These are phyloP conservation scores for Phytomonas francai DNA, from an alignment of 208 protist species.

Conservation along the genomic window DNA sequence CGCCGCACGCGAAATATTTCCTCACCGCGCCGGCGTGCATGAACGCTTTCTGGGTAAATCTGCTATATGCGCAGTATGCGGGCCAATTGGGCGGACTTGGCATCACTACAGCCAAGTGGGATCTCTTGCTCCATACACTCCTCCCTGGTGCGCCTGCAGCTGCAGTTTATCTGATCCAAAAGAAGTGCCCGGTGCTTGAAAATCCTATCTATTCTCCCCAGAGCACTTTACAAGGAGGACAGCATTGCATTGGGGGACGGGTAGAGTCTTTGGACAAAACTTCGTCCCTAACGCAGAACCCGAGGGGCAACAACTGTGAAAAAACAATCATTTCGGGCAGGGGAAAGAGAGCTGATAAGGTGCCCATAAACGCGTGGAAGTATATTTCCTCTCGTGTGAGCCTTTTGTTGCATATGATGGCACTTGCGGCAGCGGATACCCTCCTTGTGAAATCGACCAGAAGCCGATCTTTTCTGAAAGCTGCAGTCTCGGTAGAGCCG, in stretches of 20 bases:
- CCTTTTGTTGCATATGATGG: slow-evolving; percentile 44
- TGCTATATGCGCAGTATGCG: slow-evolving; percentile 66
- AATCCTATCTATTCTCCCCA: not conserved
- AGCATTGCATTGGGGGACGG: not conserved
- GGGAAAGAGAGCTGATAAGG: not conserved
- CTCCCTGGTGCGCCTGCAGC: slow-evolving; percentile 60
- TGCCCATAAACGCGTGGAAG: not conserved
- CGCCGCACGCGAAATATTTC: slow-evolving; percentile 32
- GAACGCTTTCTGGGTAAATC: slow-evolving; percentile 77
- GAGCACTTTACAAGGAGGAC: not conserved
- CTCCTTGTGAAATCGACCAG: slow-evolving; percentile 9
- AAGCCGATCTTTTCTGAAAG: not conserved
- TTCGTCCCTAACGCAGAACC: not conserved
- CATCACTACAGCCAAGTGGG: slow-evolving; percentile 45
- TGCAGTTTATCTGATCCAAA: slow-evolving; percentile 53
- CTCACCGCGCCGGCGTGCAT: slow-evolving; percentile 33
- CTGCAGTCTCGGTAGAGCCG: not conserved
- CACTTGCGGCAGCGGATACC: slow-evolving; percentile 34
- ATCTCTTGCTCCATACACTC: slow-evolving; percentile 44
- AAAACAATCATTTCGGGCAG: not conserved
- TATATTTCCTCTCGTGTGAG: slow-evolving; percentile 16
- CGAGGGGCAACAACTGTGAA: not conserved
- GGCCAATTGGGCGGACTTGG: slow-evolving; percentile 38
- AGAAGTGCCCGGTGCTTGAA: not conserved
- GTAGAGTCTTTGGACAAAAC: not conserved